These are phyloP conservation scores for Coemansia sp. DNA, from an alignment of 192 early-diverging fungal genomes.

Conservation along the genomic window DNA sequence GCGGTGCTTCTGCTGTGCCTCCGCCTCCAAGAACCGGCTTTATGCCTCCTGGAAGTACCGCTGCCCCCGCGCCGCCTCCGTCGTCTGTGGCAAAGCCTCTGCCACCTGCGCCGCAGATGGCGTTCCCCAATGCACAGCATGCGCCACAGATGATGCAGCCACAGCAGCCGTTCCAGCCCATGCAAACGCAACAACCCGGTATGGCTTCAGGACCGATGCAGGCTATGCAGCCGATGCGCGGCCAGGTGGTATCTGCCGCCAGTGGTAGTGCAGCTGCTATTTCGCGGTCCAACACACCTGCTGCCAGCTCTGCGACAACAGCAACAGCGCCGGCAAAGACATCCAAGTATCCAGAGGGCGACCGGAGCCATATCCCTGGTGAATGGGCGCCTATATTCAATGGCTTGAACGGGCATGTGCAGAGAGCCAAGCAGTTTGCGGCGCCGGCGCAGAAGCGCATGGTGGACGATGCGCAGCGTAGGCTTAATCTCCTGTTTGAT, in stretches of 20 bases:
- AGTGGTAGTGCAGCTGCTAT: neutral
- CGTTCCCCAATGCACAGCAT: constrained; percentile 21
- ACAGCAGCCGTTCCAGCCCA: constrained; percentile 38
- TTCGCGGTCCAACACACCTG: constrained; percentile 20
- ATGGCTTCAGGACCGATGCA: neutral
- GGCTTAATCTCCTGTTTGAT: constrained; percentile 81
- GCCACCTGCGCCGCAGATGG: constrained; percentile 13
- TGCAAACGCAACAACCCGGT: constrained; percentile 22
- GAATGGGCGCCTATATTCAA: constrained; percentile 66
- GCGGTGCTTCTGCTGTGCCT: constrained; percentile 1
- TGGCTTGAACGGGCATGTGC: constrained; percentile 59
- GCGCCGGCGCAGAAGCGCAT: constrained; percentile 73
- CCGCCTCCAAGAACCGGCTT: constrained; percentile 30
- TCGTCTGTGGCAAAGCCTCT: constrained; percentile 11
- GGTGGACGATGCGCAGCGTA: constrained; percentile 83
- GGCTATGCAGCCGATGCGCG: constrained; percentile 21
- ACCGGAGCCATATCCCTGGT: constrained; percentile 80
- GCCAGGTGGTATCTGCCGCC: constrained; percentile 20
- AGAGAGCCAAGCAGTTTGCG: constrained; percentile 51
- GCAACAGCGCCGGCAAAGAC: constrained; percentile 14
- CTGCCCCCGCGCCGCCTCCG: neutral
- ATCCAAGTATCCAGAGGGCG: constrained; percentile 66
- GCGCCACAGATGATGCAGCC: constrained; percentile 35
- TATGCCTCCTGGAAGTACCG: constrained; percentile 1
- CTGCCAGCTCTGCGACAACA: constrained; percentile 14